Base-by-base conservation (phyloP, 305 asterid genomes). In the Fraxinus nigra region DNA sequence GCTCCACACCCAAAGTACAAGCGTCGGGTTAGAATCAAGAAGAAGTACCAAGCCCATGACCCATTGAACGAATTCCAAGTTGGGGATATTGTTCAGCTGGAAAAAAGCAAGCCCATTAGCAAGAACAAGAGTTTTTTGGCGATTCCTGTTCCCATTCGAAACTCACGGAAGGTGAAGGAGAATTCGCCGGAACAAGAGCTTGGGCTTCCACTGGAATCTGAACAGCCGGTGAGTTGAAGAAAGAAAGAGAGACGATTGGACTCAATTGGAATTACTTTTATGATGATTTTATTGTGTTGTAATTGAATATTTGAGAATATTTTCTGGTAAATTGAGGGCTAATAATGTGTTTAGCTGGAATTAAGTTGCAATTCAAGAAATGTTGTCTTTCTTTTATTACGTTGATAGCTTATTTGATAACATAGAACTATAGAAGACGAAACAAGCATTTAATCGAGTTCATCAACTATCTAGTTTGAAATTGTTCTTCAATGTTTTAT, bases 1-100 rank as follows among this genome's bases (percentile, higher is more conserved):
- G 96, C 97, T 59, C 97, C 97, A 1, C 98, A 95, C 81, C 99
- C 99, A 0, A 95, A 95, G 93, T 95, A 95, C 91, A 91, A 95
- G 89, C 94, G 98, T 13, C 91, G 99, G 40, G 94, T 94, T 80
- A 86, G 95, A 91, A 84, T 81, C 88, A 95, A 92, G 97, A 95
- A 93, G 97, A 95, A 86, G 93, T 95, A 86, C 89, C 99, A 95
- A 82, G 99, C 95, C 46, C 98, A 95, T 75, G 98, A 95, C 91
- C 95, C 93, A 38, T 32, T 79, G 65, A 94, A 95, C 84, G 97
- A 92, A 86, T 95, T 95, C 74, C 80, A 94, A 82, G 94, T 93
- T 78, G 97, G 98, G 73, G 98, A 94, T 69, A 10, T 80, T 43
- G 98, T 94, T 40, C 93, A 89, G 92, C 97, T 94, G 43, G 94